These are phyloP conservation scores for Phytophthora cryptogea DNA, from an alignment of 352 stramenopile species.

Conservation along the genomic window DNA sequence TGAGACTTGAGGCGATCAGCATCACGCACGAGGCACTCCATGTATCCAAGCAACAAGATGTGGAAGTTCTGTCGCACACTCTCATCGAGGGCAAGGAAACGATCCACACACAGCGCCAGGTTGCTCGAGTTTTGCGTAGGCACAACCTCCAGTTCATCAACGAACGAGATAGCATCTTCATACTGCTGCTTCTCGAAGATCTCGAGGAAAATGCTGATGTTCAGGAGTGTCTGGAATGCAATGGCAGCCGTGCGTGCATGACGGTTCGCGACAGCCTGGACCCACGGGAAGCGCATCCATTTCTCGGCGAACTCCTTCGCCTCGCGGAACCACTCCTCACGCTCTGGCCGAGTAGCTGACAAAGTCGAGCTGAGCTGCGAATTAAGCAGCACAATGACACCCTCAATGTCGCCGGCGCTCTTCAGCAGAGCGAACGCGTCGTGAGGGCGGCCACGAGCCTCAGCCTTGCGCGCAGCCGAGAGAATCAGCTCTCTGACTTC, in stretches of 20 bases:
- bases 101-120: conserved; percentile 73
- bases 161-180: conserved; percentile 82
- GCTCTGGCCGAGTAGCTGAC: conserved; percentile 56
- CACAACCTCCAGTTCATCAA: conserved; percentile 78
- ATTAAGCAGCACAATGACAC: conserved; percentile 74
- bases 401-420: conserved; percentile 80
- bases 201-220: conserved; percentile 87
- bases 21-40: conserved; percentile 86
- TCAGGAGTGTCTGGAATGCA: conserved; percentile 86
- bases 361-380: conserved; percentile 71
- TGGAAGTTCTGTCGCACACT: conserved; percentile 86
- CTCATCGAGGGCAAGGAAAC: conserved; percentile 82
- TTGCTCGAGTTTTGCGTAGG: conserved; percentile 68
- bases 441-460: conserved; percentile 67
- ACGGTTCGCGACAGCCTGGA: conserved; percentile 72
- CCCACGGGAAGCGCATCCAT: conserved; percentile 89
- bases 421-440: conserved; percentile 83
- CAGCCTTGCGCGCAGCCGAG: conserved; percentile 69
- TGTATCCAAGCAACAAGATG: conserved; percentile 84
- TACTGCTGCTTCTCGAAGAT: conserved; percentile 84
- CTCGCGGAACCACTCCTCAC: conserved; percentile 82
- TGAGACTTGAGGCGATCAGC: conserved; percentile 81
- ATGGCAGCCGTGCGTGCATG: conserved; percentile 69
- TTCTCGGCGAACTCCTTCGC: conserved; percentile 85
- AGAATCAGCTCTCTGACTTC: conserved; percentile 83